A percentile compares a stretch with the other conserved stretches of the same genome.
These are phyloP conservation scores for Pisolithus tinctorius DNA, from an alignment of 768 basidiomycete genomes.

Conservation along the genomic window DNA sequence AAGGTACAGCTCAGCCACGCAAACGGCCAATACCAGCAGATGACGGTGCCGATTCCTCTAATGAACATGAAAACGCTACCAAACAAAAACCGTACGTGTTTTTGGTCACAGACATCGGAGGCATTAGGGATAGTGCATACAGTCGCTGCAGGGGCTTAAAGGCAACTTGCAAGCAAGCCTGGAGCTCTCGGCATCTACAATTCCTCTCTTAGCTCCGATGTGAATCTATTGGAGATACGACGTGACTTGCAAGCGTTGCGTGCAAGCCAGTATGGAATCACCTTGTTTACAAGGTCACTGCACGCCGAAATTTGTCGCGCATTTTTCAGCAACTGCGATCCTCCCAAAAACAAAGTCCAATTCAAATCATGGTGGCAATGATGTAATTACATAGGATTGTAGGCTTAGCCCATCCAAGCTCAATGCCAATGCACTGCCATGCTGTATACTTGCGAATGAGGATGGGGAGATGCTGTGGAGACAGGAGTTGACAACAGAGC, in stretches of 20 bases:
- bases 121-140: constrained; percentile 52
- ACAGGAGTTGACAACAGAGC: too few species aligned
- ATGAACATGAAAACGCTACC: constrained; percentile 12
- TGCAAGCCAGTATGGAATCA: constrained; percentile 55
- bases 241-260: constrained; percentile 62
- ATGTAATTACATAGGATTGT: too few species aligned
- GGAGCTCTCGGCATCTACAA: neutral
- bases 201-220: constrained; percentile 56
- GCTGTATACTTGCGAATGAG: too few species aligned
- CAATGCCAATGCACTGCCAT: too few species aligned
- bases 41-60: constrained; percentile 17
- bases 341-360: too few species aligned
- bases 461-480: too few species aligned
- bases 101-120: neutral
- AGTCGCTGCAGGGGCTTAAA: constrained; percentile 59
- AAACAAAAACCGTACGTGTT: constrained; percentile 20
- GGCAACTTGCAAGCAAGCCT: constrained; percentile 18
- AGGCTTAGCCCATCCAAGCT: too few species aligned
- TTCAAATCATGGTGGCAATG: too few species aligned
- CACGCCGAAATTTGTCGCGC: too few species aligned
- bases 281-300: too few species aligned
- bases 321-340: too few species aligned
- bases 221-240: constrained; percentile 68
- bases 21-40: constrained; percentile 19
- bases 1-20: constrained; percentile 2